Evolutionary conservation across 495 filamentous ascomycete species (phyloP), one percentile per base, ranked within the genome.

Genomic region (Penicillium dipodomyicola): DNA sequence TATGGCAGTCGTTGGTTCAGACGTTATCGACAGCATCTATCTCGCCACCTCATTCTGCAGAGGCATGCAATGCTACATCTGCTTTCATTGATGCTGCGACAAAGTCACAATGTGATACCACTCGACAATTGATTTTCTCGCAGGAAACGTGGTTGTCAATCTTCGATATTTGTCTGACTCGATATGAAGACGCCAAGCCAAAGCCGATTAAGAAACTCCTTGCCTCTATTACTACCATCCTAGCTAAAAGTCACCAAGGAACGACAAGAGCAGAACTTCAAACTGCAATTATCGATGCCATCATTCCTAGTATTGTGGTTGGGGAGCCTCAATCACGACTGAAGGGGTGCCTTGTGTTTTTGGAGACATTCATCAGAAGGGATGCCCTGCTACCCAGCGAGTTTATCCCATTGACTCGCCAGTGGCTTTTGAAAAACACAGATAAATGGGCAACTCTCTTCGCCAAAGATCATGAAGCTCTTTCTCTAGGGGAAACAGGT

Each of bases 151-250:
- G 86, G 72, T 61, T 77, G 12, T 72, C 76, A 42, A 67, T 88
- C 4, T 90, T 94, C 64, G 72, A 84, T 14, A 83, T 88, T 48
- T 93, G 85, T 60, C 73, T 96, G 57, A 79, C 84, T 54, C 87
- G 84, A 72, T 90, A 84, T 58, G 87, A 93, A 59, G 82, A 84
- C 60, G 81, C 87, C 35, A 87, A 87, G 56, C 80, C 86, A 25
- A 87, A 91, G 50, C 85, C 89, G 29, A 80, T 92, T 80, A 85
- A 85, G 65, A 86, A 90, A 59, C 76, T 92, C 0, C 69, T 95
- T 44, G 75, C 82, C 60, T 78, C 83, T 42, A 67, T 89, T 50
- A 76, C 75, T 33, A 68, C 73, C 19, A 76, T 84, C 8, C 63
- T 86, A 40, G 71, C 64, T 15, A 81, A 72, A 35, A 80, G 82